Evolutionary conservation across 352 stramenopile genomes (phyloP).

Genomic region (Globisporangium uncinulatum): DNA sequence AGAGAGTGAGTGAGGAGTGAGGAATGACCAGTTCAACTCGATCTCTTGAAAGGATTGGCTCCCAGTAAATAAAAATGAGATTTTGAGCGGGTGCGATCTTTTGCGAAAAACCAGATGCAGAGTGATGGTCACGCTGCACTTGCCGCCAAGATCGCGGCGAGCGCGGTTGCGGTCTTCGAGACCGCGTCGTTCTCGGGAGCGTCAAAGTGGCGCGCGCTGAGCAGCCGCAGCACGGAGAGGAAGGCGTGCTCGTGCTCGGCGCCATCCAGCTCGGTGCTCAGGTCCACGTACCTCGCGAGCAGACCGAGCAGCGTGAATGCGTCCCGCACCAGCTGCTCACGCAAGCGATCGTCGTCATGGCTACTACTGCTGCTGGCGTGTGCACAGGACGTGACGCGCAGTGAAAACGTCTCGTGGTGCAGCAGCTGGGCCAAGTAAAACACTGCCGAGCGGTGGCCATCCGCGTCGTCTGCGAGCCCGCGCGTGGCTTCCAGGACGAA

Average conservation of each 20-base stretch:
- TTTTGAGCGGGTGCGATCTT: too few relatives aligned
- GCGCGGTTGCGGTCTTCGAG: constrained; percentile 36
- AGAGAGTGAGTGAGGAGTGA: too few relatives aligned
- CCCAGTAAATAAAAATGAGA: too few relatives aligned
- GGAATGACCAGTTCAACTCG: too few relatives aligned
- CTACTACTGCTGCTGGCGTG: constrained; percentile 9
- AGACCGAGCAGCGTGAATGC: constrained; percentile 53
- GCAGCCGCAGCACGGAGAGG: constrained; percentile 42
- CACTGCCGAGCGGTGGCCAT: constrained; percentile 50
- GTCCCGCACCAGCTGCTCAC: constrained; percentile 32
- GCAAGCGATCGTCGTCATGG: constrained; percentile 11
- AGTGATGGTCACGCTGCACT: too few relatives aligned
- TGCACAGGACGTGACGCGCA: constrained; percentile 17
- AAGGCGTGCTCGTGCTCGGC: constrained; percentile 54
- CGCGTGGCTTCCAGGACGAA: constrained; percentile 73
- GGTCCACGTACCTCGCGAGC: constrained; percentile 65
- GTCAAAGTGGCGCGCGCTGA: constrained; percentile 31
- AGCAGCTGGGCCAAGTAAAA: constrained; percentile 61
- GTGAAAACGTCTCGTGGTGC: constrained; percentile 49
- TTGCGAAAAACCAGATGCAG: too few relatives aligned
- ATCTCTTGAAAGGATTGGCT: too few relatives aligned
- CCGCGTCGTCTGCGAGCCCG: constrained; percentile 33
- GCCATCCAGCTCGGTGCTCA: constrained; percentile 40
- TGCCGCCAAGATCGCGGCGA: constrained; percentile 8
- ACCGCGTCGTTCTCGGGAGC: constrained; percentile 34